A percentile compares a stretch with the other conserved stretches of the same genome.
These are phyloP conservation scores for Silene vulgaris DNA, from an alignment of 179 eudicot genomes.

Conservation along the genomic window DNA sequence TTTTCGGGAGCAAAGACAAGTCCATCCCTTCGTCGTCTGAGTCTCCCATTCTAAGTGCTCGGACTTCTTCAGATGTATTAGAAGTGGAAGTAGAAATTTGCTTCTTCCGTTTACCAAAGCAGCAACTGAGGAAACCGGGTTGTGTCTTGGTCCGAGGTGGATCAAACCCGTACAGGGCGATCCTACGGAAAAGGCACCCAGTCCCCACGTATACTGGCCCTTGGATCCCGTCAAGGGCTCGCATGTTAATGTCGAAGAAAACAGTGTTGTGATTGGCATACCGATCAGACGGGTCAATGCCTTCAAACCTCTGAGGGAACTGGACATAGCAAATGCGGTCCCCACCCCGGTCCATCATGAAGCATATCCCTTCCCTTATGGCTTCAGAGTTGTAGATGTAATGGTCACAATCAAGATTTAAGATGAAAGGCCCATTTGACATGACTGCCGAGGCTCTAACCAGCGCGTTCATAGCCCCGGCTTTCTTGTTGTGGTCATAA, in stretches of 20 bases:
- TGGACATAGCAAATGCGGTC: conserved; percentile 19
- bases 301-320: conserved; percentile 19
- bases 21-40: conserved; percentile 30
- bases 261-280: conserved; percentile 16
- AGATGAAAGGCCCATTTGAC: conserved; percentile 15
- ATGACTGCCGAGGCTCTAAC: conserved; percentile 10
- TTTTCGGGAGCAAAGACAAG: conserved; percentile 17
- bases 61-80: conserved; percentile 11
- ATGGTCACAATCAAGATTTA: conserved; percentile 16
- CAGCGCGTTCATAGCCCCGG: conserved; percentile 16
- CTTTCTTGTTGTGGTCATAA: conserved; percentile 18
- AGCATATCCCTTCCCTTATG: conserved; percentile 14
- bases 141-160: conserved; percentile 10
- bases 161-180: conserved; percentile 10
- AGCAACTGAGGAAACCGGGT: conserved; percentile 25
- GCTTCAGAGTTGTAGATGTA: conserved; percentile 18
- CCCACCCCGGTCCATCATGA: conserved; percentile 16
- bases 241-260: conserved; percentile 16
- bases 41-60: conserved; percentile 30
- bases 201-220: conserved; percentile 14
- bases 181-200: conserved; percentile 11
- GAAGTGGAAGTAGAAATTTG: not conserved
- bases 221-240: conserved; percentile 11
- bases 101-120: conserved; percentile 22
- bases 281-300: conserved; percentile 13